Base-by-base conservation (phyloP, 495 filamentous ascomycete species). In the Mytilinidion resinicola region DNA sequence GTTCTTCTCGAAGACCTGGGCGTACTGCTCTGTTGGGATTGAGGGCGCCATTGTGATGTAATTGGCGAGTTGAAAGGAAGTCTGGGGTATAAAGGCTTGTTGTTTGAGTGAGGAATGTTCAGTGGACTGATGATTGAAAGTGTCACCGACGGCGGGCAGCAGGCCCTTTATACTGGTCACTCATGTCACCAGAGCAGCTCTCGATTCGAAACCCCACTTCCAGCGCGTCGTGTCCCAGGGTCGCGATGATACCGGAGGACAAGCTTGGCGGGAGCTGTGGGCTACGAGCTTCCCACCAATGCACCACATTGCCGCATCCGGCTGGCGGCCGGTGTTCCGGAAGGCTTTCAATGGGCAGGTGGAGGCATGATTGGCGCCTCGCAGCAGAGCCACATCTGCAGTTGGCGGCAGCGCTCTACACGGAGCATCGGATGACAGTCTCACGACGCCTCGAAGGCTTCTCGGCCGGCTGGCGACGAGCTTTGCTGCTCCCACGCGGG, bases 1-100 rank as follows among this genome's bases (percentile, higher is more conserved):
- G 34, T 78, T 80, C 74, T 87, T 80, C 69, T 95, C 86, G 62
- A 89, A 79, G 54, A 96, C 88, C 72, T 91, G 87, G 9, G 91
- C 91, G 89, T 83, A 89, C 77, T 96, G 91, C 68, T 80, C 83
- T 35, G 78, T 80, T 35, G 90, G 90, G 65, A 96, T 70, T 70
- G 63, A 50, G 12, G 56, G 52, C 41, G 65, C 49, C 70, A 70
- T 70, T 35, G 37, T 63, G 56, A 19, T 61, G 53, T 11, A 2
- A 1, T 19, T 20, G 17, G 21, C 17, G 48, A 30, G 51, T 38
- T 36, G 33, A 15, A 20, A 14, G 36, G 38, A 10, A 47, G 41
- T 36, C 15, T 55, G 53, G 30, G 17, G 34, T 53, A 38, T 37
- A 9, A 37, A 37, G 36, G 10, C 5, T 53, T 37, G 25, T 1